Conservation (phyloP, 139 green algal genomes). For the Haematococcus sp. region DNA sequence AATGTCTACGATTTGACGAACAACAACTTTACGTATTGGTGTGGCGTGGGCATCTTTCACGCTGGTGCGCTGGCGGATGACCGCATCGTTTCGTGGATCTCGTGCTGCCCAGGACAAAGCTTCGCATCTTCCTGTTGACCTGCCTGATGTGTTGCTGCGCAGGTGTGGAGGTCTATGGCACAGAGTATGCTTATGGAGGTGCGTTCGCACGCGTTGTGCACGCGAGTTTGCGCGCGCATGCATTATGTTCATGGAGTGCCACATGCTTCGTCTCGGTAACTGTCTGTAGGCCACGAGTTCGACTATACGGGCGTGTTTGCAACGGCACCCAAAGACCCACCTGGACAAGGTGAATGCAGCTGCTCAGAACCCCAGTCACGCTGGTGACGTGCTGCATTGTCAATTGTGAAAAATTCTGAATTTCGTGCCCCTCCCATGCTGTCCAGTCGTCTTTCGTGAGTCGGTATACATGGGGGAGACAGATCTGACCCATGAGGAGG, state of each 20-base stretch:
- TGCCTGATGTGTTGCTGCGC: slow-evolving; percentile 33
- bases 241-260: not conserved
- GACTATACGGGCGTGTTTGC: slow-evolving; percentile 88
- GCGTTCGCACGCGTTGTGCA: not conserved
- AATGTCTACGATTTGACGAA: slow-evolving; percentile 86
- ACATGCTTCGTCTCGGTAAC: not conserved
- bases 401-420: too few species aligned
- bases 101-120: not conserved
- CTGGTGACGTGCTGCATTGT: too few species aligned
- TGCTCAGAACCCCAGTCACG: too few species aligned
- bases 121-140: slow-evolving; percentile 68
- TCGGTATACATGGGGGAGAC: slow-evolving; percentile 70
- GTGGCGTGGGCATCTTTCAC: slow-evolving; percentile 76
- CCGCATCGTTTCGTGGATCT: not conserved
- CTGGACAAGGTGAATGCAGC: slow-evolving; percentile 70
- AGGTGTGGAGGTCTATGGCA: slow-evolving; percentile 83
- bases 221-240: not conserved
- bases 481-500: slow-evolving; percentile 52
- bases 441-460: slow-evolving; percentile 61
- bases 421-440: too few species aligned
- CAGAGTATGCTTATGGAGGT: slow-evolving; percentile 89
- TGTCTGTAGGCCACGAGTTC: slow-evolving; percentile 75
- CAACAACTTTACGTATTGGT: slow-evolving; percentile 81
- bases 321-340: slow-evolving; percentile 74
- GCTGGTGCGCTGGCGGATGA: slow-evolving; percentile 1